These are phyloP conservation scores for Betula pendula DNA, from an alignment of 306 rosid genomes.

Conservation along the genomic window DNA sequence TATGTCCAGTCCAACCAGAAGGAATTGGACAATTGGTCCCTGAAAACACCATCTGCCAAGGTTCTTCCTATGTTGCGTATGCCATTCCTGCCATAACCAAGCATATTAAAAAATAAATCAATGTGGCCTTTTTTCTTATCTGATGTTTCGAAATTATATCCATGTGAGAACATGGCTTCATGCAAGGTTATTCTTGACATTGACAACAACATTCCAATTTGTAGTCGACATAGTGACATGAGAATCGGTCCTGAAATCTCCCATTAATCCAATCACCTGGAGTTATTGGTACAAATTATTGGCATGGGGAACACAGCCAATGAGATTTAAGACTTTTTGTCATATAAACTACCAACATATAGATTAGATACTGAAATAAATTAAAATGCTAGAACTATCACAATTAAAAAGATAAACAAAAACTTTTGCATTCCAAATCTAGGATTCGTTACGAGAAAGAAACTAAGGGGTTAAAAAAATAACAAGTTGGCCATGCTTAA, in stretches of 20 bases:
- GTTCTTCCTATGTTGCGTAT: conserved; percentile 80
- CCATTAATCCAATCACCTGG: conserved; percentile 87
- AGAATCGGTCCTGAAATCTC: conserved; percentile 75
- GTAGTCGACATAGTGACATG: conserved; percentile 87
- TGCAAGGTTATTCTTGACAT: conserved; percentile 84
- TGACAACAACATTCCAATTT: conserved; percentile 91
- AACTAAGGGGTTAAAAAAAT: neutral
- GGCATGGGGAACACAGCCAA: neutral
- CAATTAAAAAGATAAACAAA: neutral
- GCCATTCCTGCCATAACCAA: conserved; percentile 75
- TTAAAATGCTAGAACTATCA: neutral
- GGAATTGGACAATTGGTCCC: conserved; percentile 99
- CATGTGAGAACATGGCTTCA: conserved; percentile 87
- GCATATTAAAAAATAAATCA: conserved; percentile 37
- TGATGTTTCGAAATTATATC: conserved; percentile 37
- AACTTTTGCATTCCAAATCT: neutral
- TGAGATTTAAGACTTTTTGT: neutral
- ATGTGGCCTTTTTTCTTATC: conserved; percentile 5
- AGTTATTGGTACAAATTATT: conserved; percentile 18
- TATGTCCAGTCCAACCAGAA: conserved; percentile 97
- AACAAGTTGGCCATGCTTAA: neutral
- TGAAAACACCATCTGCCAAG: conserved; percentile 96
- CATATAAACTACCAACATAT: neutral
- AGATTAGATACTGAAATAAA: neutral
- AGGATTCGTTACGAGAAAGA: neutral